Percentiles rank a stretch among this genome's conserved stretches.
Conservation (phyloP, 495 filamentous ascomycete genomes). For the Choiromyces venosus region DNA sequence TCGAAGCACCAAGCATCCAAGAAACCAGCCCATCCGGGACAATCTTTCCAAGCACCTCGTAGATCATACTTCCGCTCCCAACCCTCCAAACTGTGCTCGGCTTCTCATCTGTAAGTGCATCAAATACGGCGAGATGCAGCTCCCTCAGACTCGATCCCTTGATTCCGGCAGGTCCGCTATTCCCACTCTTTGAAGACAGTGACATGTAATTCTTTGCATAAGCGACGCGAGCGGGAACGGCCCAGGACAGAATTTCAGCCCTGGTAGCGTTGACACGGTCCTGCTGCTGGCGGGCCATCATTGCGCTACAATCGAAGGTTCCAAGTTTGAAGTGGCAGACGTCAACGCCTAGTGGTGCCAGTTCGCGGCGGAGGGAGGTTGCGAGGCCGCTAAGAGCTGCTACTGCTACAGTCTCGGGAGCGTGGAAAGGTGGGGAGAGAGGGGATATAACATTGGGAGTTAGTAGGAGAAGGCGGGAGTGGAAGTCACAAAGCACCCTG, state of each 20-base stretch:
- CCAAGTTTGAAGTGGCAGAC: slow-evolving; percentile 83
- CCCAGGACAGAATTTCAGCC: slow-evolving; percentile 64
- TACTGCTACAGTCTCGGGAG: slow-evolving; percentile 70
- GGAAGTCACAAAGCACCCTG: slow-evolving; percentile 61
- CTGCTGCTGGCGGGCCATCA: slow-evolving; percentile 21
- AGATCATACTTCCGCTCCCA: slow-evolving; percentile 72
- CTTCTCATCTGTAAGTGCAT: slow-evolving; percentile 60
- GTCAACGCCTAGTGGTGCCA: slow-evolving; percentile 62
- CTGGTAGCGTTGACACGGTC: slow-evolving; percentile 29
- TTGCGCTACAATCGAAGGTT: slow-evolving; percentile 62
- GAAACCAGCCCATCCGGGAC: slow-evolving; percentile 70
- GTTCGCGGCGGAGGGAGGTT: slow-evolving; percentile 66
- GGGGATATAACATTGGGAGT: slow-evolving; percentile 80
- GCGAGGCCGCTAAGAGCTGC: slow-evolving; percentile 77
- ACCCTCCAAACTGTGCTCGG: slow-evolving; percentile 59
- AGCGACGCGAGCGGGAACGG: slow-evolving; percentile 49
- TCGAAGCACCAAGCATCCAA: slow-evolving; percentile 79
- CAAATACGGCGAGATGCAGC: slow-evolving; percentile 79
- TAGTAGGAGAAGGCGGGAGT: slow-evolving; percentile 66
- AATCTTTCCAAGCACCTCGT: slow-evolving; percentile 81
- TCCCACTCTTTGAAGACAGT: slow-evolving; percentile 45
- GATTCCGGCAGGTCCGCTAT: slow-evolving; percentile 47
- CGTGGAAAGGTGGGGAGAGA: slow-evolving; percentile 75
- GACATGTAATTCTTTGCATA: slow-evolving; percentile 57
- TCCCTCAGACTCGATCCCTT: slow-evolving; percentile 65